Conservation (phyloP, 805 yeast genomes). For the Barnettozyma salicaria region DNA sequence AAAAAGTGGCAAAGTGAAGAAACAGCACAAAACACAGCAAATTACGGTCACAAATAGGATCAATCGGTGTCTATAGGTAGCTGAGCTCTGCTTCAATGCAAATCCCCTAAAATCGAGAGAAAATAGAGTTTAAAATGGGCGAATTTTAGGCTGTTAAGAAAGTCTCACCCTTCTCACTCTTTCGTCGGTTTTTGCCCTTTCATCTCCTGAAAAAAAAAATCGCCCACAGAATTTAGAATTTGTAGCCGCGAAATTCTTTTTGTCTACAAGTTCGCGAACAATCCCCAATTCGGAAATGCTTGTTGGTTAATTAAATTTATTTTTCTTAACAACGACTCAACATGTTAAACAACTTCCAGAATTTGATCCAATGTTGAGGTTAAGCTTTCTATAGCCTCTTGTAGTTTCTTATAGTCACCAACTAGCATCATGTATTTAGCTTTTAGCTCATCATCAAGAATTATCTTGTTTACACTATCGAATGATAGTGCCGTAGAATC, state of each 20-base stretch:
- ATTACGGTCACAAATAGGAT: too few relatives aligned
- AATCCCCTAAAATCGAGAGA: slow-evolving; percentile 3
- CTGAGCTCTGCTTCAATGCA: too few relatives aligned
- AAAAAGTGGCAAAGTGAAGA: slow-evolving; percentile 1
- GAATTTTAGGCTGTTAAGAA: neutral
- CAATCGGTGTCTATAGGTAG: too few relatives aligned
- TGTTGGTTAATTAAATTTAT: too few relatives aligned
- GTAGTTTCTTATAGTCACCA: slow-evolving; percentile 7
- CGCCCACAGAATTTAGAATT: too few relatives aligned
- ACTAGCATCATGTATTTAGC: slow-evolving; percentile 12
- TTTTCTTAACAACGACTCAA: neutral
- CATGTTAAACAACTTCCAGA: slow-evolving; percentile 2
- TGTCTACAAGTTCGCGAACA: slow-evolving; percentile 1
- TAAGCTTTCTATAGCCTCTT: slow-evolving; percentile 3
- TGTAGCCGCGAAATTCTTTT: too few relatives aligned
- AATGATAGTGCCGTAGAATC: slow-evolving; percentile 8
- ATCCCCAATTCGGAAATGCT: neutral
- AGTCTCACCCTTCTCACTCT: neutral
- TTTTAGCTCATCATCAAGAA: slow-evolving; percentile 19
- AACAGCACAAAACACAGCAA: neutral
- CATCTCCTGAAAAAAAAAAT: too few relatives aligned
- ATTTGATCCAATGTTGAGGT: slow-evolving; percentile 6
- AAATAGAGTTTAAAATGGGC: neutral
- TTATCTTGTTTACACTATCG: slow-evolving; percentile 15
- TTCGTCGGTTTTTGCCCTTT: slow-evolving; percentile 5